Percentiles rank a stretch among this genome's conserved stretches.
These are phyloP conservation scores for Zymoseptoria ardabiliae DNA, from an alignment of 2,329 filamentous ascomycete genomes.

Conservation along the genomic window DNA sequence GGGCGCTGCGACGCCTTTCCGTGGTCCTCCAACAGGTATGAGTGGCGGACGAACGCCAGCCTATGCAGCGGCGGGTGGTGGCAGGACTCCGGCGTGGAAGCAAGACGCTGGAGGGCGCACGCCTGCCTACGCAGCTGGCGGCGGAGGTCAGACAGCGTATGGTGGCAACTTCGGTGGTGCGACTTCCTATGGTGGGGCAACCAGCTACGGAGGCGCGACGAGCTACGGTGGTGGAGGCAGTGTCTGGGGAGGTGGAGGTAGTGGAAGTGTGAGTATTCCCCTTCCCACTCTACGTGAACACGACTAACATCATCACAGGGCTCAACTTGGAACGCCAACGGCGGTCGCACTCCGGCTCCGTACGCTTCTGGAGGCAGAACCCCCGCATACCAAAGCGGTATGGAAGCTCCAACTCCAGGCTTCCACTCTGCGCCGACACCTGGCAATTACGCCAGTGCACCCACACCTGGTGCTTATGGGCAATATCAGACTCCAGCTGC, in stretches of 20 bases:
- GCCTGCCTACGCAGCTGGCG: conserved; percentile 39
- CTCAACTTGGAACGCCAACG: conserved; percentile 32
- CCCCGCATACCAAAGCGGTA: conserved; percentile 55
- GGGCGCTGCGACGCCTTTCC: conserved; percentile 57
- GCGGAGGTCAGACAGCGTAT: conserved; percentile 37
- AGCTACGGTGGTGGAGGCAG: conserved; percentile 43
- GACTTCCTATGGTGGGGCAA: conserved; percentile 43
- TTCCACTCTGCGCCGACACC: conserved; percentile 39
- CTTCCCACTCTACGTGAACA: not conserved
- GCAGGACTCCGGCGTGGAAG: conserved; percentile 58
- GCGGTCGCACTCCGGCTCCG: conserved; percentile 47
- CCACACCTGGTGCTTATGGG: conserved; percentile 34
- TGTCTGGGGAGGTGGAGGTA: conserved; percentile 18
- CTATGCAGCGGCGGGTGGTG: conserved; percentile 41
- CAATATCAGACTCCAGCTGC: conserved; percentile 32
- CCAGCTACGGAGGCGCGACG: conserved; percentile 57
- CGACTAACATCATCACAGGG: conserved; percentile 15
- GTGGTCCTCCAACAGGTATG: conserved; percentile 55
- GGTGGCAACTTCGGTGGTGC: conserved; percentile 40
- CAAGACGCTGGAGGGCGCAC: conserved; percentile 35
- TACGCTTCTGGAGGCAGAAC: conserved; percentile 60
- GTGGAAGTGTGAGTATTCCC: conserved; percentile 15
- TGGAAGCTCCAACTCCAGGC: conserved; percentile 55
- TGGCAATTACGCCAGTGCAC: conserved; percentile 28
- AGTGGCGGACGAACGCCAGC: conserved; percentile 57